Evolutionary conservation across 1,139 yeast genomes (phyloP).

Genomic region (Barnettozyma hawaiiensis): DNA sequence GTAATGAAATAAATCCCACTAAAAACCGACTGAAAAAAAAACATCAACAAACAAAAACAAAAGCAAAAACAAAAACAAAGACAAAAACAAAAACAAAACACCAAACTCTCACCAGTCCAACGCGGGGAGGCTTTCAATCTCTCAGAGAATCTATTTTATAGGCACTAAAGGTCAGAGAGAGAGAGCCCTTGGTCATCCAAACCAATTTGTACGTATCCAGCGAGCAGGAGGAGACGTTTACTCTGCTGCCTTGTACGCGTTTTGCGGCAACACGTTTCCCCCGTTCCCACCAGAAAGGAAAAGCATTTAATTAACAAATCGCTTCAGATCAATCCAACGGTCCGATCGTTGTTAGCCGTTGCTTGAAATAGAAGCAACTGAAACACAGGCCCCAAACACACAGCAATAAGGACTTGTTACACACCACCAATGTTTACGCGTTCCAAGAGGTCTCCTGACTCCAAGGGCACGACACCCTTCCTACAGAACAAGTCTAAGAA

Average conservation of each 20-base stretch:
- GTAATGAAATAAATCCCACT: neutral
- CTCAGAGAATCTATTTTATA: neutral
- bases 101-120: neutral
- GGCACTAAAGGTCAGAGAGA: neutral
- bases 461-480: slow-evolving; percentile 2
- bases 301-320: neutral
- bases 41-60: neutral
- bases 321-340: neutral
- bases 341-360: neutral
- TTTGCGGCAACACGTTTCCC: neutral
- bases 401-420: too few species aligned
- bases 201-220: neutral
- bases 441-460: slow-evolving; percentile 6
- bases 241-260: neutral
- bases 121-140: neutral
- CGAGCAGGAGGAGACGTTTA: too few species aligned
- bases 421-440: slow-evolving; percentile 13
- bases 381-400: too few species aligned
- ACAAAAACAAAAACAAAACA: neutral
- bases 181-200: neutral
- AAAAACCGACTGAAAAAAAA: neutral
- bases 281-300: neutral
- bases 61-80: neutral
- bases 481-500: slow-evolving; percentile 16
- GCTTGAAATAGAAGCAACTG: neutral